Base-by-base conservation (phyloP, 805 yeast genomes). In the Candida broadrunensis region DNA sequence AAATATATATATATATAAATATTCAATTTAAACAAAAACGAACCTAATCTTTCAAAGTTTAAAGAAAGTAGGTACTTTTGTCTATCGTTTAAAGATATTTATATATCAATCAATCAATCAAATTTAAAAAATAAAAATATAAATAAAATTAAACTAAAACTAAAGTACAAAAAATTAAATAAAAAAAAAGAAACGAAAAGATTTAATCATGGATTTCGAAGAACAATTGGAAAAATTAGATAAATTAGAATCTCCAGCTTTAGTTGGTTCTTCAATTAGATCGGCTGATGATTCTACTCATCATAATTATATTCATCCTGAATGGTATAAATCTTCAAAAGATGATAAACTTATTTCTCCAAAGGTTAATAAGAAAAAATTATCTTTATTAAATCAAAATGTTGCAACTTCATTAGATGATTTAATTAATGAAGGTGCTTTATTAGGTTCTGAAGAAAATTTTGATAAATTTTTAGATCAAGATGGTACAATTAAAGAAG, bases 191-290 rank as follows among this genome's bases (percentile, higher is more conserved):
- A n/a, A n/a, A n/a, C n/a, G n/a, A n/a, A n/a, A n/a, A n/a, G n/a
- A n/a, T n/a, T n/a, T n/a, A n/a, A n/a, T n/a, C n/a, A n/a, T n/a
- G 80, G 78, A 75, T 54, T 65, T 72, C 55, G 79, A 74, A 59
- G 64, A 65, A 47, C 80, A 78, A 56, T 65, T 74, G 47, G 78
- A 77, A 56, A 72, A 69, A 45, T 78, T 77, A 14, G 78, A 76
- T 50, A 69, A 62, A 50, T 62, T 68, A 37, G 54, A 60, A 15
- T 57, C 69, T 17, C 81, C 83, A 8, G 75, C 81, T 19, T 62
- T 78, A 46, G 74, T 78, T 23, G 83, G 83, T 9, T 61, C 77
- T 7, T 70, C 80, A 12, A 57, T 78, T 34, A 59, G 76, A 45
- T 69, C 75, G 1, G 75, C 75, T 19, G 75, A 70, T 51, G 75